Percentiles rank a stretch among this genome's conserved stretches.
Conservation (phyloP, 192 early-diverging fungal genomes). For the Gigaspora rosea region DNA sequence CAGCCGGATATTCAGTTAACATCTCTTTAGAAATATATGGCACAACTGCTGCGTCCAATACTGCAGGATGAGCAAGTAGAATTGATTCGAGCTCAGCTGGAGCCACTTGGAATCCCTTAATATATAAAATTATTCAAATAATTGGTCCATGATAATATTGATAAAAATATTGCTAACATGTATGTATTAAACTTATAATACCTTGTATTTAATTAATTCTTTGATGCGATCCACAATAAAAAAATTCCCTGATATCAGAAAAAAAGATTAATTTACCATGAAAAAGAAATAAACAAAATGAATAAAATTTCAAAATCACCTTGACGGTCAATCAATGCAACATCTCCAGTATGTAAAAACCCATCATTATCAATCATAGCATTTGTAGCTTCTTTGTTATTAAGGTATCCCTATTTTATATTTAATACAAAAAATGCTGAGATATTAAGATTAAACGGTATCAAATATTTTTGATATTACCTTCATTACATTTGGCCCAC, state of each 20-base stretch:
- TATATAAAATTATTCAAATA: not conserved
- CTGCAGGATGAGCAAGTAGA: slow-evolving; percentile 66
- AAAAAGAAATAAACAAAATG: not conserved
- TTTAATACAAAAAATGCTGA: too few species aligned
- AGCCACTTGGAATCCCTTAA: slow-evolving; percentile 66
- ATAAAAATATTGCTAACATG: not conserved
- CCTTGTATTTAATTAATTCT: slow-evolving; percentile 94
- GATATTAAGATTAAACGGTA: too few species aligned
- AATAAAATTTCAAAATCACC: slow-evolving; percentile 45
- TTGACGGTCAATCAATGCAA: slow-evolving; percentile 65
- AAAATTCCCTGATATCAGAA: slow-evolving; percentile 40
- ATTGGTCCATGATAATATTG: not conserved
- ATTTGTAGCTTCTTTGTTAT: slow-evolving; percentile 73
- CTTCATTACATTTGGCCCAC: slow-evolving; percentile 86
- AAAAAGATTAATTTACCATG: not conserved
- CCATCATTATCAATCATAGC: slow-evolving; percentile 74
- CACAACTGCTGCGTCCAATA: slow-evolving; percentile 73
- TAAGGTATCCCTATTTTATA: slow-evolving; percentile 62
- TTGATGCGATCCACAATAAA: slow-evolving; percentile 81
- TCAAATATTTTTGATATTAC: slow-evolving; percentile 37
- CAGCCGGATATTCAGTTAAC: slow-evolving; percentile 76
- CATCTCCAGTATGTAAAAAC: slow-evolving; percentile 84
- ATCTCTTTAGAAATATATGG: slow-evolving; percentile 60
- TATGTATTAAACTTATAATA: slow-evolving; percentile 40
- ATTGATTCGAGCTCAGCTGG: slow-evolving; percentile 88